Evolutionary conservation across 768 basidiomycete species (phyloP).

Genomic region (Multifurca ochricompacta): DNA sequence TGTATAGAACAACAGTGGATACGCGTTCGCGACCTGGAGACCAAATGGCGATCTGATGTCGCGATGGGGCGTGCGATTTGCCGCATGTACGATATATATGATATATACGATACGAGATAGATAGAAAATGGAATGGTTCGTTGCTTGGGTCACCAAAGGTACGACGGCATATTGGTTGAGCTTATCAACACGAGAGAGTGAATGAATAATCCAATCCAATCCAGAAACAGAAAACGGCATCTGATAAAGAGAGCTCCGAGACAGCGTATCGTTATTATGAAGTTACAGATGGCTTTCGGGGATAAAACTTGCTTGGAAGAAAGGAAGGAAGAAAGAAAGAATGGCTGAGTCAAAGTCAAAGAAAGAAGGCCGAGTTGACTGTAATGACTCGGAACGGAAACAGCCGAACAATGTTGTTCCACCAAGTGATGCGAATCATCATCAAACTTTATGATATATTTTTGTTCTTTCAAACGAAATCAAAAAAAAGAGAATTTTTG

Average conservation of each 20-base stretch:
- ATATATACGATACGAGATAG: too few species aligned
- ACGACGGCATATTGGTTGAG: background rate
- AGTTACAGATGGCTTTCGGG: background rate
- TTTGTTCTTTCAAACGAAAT: background rate
- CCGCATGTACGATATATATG: constrained; percentile 15
- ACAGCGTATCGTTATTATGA: background rate
- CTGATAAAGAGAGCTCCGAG: background rate
- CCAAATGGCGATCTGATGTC: constrained; percentile 8
- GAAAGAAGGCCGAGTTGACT: background rate
- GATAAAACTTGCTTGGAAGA: background rate
- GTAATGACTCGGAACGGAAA: constrained; percentile 4
- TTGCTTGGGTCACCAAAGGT: background rate
- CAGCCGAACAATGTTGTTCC: background rate
- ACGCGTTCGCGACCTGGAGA: background rate
- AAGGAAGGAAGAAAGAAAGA: background rate
- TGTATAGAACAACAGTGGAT: background rate
- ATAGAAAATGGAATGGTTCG: constrained; percentile 16
- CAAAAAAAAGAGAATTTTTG: background rate
- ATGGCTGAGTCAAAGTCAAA: background rate
- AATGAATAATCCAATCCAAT: too few species aligned
- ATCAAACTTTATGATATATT: constrained; percentile 9
- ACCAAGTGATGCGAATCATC: background rate
- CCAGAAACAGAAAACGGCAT: constrained; percentile 5
- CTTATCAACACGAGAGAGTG: background rate
- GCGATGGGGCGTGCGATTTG: constrained; percentile 11